Evolutionary conservation across 345 rosid genomes (phyloP).

Genomic region (Pistacia atlantica): DNA sequence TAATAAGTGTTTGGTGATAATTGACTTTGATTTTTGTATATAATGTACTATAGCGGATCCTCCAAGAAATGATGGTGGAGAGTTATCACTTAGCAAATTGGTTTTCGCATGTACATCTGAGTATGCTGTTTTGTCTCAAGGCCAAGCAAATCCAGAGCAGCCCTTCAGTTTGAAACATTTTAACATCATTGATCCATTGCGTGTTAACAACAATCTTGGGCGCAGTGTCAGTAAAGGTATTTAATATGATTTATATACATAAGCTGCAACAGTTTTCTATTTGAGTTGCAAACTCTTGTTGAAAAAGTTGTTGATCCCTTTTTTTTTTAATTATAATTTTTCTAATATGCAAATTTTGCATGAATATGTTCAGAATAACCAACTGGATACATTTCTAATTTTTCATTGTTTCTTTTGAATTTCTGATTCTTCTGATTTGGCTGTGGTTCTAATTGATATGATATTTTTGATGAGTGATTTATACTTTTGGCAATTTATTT

Average conservation of each 20-base stretch:
- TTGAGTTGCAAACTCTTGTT: neutral
- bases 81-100: conserved; percentile 41
- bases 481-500: neutral
- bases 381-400: neutral
- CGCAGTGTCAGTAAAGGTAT: conserved; percentile 65
- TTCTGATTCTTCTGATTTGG: neutral
- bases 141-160: conserved; percentile 44
- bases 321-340: neutral
- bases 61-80: conserved; percentile 55
- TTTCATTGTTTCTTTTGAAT: neutral
- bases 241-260: neutral
- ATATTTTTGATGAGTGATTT: too few species aligned
- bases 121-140: conserved; percentile 46
- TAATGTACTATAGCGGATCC: conserved; percentile 41
- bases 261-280: neutral
- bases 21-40: neutral
- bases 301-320: neutral
- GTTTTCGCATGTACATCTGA: conserved; percentile 50
- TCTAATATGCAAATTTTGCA: neutral
- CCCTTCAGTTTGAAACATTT: conserved; percentile 51
- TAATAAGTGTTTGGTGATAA: neutral
- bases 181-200: conserved; percentile 66
- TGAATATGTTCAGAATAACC: neutral
- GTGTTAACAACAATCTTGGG: conserved; percentile 63
- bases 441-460: neutral